phyloP scores from a whole-genome alignment of 441 rosid species.

The Bruguiera hainesii region DNA sequence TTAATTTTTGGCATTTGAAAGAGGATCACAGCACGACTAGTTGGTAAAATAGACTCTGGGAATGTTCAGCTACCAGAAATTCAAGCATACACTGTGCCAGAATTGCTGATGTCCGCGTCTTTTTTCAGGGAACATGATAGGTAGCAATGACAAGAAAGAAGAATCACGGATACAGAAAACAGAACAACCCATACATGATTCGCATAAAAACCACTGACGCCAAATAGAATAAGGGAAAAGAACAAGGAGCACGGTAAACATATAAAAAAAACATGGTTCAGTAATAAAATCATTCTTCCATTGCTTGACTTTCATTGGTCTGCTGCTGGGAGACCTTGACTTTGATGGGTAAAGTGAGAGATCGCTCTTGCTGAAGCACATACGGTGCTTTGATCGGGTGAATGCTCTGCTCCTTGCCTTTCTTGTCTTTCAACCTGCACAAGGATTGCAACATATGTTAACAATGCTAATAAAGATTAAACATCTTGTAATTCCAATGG shows the following conservation, averaged over 20 bases:
- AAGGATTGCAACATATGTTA: neutral
- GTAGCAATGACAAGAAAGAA: too few species aligned
- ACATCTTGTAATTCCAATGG: neutral
- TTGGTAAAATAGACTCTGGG: too few species aligned
- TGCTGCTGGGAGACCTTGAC: conserved; percentile 42
- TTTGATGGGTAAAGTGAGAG: conserved; percentile 46
- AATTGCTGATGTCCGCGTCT: too few species aligned
- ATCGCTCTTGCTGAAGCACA: conserved; percentile 31
- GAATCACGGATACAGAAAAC: too few species aligned
- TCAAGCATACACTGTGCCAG: too few species aligned
- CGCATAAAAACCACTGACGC: neutral
- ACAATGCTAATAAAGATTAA: neutral
- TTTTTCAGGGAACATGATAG: too few species aligned
- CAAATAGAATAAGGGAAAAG: neutral
- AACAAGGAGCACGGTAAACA: neutral
- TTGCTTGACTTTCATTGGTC: conserved; percentile 46
- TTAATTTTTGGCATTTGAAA: too few species aligned
- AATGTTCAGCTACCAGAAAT: too few species aligned
- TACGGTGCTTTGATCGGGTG: conserved; percentile 48
- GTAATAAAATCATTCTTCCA: conserved; percentile 59
- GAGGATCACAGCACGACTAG: too few species aligned
- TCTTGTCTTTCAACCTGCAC: conserved; percentile 56
- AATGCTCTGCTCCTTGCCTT: conserved; percentile 41
- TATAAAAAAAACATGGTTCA: neutral
- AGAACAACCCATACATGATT: too few species aligned